Base-by-base conservation (phyloP, 371 early-diverging fungal species). In the Nematocida displodere region DNA sequence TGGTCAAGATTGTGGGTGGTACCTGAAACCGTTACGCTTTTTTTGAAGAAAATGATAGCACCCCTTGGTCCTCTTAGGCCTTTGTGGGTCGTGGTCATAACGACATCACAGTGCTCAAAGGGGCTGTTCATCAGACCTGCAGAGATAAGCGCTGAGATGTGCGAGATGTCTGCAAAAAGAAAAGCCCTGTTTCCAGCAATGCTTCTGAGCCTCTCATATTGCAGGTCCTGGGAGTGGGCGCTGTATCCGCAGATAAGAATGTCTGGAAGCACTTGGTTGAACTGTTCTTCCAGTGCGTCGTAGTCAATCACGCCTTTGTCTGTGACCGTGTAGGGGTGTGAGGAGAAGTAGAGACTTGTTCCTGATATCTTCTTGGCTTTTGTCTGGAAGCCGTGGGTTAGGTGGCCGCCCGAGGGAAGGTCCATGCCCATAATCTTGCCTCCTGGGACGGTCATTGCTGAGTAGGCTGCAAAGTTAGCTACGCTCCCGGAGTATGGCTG, bases 61-160 rank as follows among this genome's bases (percentile, higher is more conserved):
- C 92, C 94, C 80, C 97, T 88, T 36, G 98, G 98, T n/a, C 98
- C 98, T 77, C 97, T 87, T 26, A 97, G 87, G 13, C 94, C 91
- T 50, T 97, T 97, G 87, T 97, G 98, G 1, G 96, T 95, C 61
- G 97, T 97, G 39, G 97, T 97, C 26, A 95, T 96, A 64, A 97
- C 96, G 64, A 97, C 89, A 84, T 97, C 98, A 64, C 94, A 89
- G 83, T 91, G 85, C 67, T 91, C 90, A 82, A 96, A 97, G 8
- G 96, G 94, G 79, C 63, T 82, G 2, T 80, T 64, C 67, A 80
- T 79, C 26, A 48, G 39, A 26, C 64, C 68, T n/a, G 63, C 52
- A 11, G 80, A 71, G 52, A 79, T 64, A 17, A 82, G 54, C 80
- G 81, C 89, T 75, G 91, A 89, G 79, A 94, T 90, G 81, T 97